Conservation (phyloP, 2,329 filamentous ascomycete species). For the Escovopsis sp. region DNA sequence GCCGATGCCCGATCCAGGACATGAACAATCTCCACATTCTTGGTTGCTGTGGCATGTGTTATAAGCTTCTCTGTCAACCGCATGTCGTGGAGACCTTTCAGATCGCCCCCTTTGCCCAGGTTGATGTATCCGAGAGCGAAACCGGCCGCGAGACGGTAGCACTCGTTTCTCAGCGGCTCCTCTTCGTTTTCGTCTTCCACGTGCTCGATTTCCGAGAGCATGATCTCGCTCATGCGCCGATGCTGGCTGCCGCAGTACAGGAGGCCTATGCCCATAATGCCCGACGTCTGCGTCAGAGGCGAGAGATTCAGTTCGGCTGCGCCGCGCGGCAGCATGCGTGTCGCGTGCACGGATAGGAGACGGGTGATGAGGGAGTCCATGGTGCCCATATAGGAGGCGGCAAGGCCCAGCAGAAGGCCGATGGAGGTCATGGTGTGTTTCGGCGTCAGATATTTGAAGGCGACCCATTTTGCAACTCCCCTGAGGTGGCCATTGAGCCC, state of each 20-base stretch:
- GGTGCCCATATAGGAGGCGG: conserved; percentile 86
- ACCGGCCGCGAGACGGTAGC: conserved; percentile 88
- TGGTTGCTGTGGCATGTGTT: conserved; percentile 70
- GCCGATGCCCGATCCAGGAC: conserved; percentile 85
- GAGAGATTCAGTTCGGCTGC: conserved; percentile 91
- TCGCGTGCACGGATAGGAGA: conserved; percentile 88
- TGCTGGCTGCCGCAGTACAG: conserved; percentile 93
- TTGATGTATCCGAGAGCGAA: conserved; percentile 93
- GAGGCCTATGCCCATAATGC: conserved; percentile 91
- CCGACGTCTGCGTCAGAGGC: conserved; percentile 84
- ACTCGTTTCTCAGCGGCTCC: conserved; percentile 77
- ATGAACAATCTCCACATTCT: conserved; percentile 84
- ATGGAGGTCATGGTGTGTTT: conserved; percentile 99
- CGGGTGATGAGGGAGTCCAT: conserved; percentile 95
- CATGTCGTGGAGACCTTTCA: conserved; percentile 88
- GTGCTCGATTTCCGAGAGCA: conserved; percentile 93
- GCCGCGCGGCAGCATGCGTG: conserved; percentile 79
- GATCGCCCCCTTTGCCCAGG: conserved; percentile 73
- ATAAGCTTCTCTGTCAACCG: conserved; percentile 78
- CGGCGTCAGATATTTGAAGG: conserved; percentile 96
- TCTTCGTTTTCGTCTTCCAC: conserved; percentile 68
- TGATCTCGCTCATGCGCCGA: conserved; percentile 95
- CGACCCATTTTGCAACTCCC: conserved; percentile 90
- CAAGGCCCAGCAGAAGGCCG: conserved; percentile 78
- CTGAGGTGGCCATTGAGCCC: conserved; percentile 93